phyloP scores from a whole-genome alignment of 2,329 filamentous ascomycete species.

The Trichoderma afroharzianum region DNA sequence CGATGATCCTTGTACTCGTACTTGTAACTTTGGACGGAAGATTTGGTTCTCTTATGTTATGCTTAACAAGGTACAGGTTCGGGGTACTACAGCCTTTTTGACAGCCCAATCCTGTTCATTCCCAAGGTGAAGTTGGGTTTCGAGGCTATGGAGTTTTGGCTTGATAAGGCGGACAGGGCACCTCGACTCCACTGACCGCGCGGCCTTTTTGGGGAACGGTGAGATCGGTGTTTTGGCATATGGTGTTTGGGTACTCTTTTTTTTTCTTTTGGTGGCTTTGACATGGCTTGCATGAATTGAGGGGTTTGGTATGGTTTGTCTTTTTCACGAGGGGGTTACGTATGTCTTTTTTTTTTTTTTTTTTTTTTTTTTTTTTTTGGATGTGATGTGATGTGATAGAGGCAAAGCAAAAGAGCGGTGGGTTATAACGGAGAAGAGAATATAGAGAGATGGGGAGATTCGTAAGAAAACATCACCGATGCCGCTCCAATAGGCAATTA shows the following conservation, averaged over 20 bases:
- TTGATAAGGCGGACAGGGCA: background rate
- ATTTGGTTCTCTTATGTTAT: background rate
- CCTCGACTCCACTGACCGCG: background rate
- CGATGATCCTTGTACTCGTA: background rate
- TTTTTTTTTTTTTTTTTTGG: background rate
- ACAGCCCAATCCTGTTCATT: background rate
- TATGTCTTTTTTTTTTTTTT: background rate
- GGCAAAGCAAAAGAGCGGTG: too few species aligned
- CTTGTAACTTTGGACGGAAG: too few species aligned
- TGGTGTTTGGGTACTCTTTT: background rate
- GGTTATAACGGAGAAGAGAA: background rate
- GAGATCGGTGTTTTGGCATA: background rate
- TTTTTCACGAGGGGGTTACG: constrained; percentile 1
- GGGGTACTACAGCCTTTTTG: background rate
- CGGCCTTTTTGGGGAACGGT: background rate
- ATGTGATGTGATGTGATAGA: background rate
- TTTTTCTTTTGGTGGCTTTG: background rate
- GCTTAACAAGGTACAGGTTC: background rate
- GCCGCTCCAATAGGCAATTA: background rate
- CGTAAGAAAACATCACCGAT: background rate
- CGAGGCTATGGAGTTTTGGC: background rate
- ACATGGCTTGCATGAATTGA: background rate
- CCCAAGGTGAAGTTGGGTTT: background rate
- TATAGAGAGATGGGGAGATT: background rate
- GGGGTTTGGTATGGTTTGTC: background rate